A percentile compares a stretch with the other conserved stretches of the same genome.
phyloP scores from a whole-genome alignment of 345 rosid species.

The Zanthoxylum bungeanum region DNA sequence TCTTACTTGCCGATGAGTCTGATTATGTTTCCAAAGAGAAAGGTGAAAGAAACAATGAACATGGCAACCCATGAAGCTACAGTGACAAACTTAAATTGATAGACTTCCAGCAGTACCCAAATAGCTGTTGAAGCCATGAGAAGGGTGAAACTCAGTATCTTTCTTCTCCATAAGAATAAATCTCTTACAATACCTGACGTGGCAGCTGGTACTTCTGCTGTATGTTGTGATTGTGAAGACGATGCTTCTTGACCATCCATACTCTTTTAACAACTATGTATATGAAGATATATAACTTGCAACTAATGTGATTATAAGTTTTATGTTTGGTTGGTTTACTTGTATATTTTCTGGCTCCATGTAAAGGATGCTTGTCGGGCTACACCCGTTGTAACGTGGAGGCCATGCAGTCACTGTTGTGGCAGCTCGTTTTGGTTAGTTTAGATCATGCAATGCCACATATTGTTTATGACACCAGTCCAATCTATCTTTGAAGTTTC shows the following conservation, averaged over 20 bases:
- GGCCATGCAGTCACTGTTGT: constrained; percentile 20
- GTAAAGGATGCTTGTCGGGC: neutral
- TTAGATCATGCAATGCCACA: neutral
- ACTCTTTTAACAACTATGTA: no score
- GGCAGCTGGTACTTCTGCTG: no score
- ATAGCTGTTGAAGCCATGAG: constrained; percentile 32
- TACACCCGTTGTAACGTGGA: constrained; percentile 35
- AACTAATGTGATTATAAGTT: neutral
- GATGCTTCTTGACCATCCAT: neutral
- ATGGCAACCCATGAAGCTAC: constrained; percentile 44
- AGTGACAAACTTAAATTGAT: constrained; percentile 38
- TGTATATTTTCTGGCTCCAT: neutral
- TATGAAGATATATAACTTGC: neutral
- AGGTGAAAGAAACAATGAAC: constrained; percentile 27
- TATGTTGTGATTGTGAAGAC: no score
- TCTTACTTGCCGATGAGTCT: constrained; percentile 54
- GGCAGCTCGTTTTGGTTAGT: neutral
- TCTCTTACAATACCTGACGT: constrained; percentile 35
- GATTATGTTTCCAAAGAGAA: constrained; percentile 43
- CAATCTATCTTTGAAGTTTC: no score
- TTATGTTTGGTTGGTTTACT: neutral
- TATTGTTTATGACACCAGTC: neutral
- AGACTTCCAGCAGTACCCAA: constrained; percentile 43
- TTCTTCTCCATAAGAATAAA: constrained; percentile 52
- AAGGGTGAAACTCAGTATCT: constrained; percentile 32